Base-by-base conservation (phyloP, 345 rosid species). In the Arabis alpina region DNA sequence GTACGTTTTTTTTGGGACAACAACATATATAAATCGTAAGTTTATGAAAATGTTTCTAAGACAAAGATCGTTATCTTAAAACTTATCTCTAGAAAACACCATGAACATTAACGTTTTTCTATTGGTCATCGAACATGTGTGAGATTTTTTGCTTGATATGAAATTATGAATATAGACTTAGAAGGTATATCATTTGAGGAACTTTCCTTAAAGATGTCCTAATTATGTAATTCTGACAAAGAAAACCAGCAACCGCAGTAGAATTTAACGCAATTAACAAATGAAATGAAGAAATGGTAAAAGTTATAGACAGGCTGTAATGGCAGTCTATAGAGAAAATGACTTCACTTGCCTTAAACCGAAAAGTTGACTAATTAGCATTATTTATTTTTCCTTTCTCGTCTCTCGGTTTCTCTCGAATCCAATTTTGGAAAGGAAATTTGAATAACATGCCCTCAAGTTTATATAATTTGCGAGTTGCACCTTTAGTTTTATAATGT, bases 301-400 rank as follows among this genome's bases (percentile, higher is more conserved):
- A 32, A 11, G 3, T 39, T 3, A 11, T 13, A 37, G 58, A 47
- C 64, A 63, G 70, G 56, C 42, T 54, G 64, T 64, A 16, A 39
- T 72, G 70, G 70, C 40, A 36, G 70, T 45, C 39, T 27, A 36
- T 15, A 24, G 50, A 47, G 47, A 54, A 27, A 45, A 45, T 44
- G 30, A 62, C 56, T 54, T 19, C 48, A 5, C 37, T 55, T 64
- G 23, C 36, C 57, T 64, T 54, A 47, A 63, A 54, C 58, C 16
- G 10, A 12, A 55, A 47, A 62, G 76, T 55, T 64, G 65, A 64
- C 70, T 72, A 53, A 8, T 12, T 10, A 12, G 25, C 37, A 61
- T 71, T 60, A 58, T 5, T 24, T 3, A 13, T 49, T 11, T 24
- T 49, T 10, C 2, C 1, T 14, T 16, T 16, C 25, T 27, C 10